phyloP scores from a whole-genome alignment of 257 asterid species.

The Solanum neorickii region DNA sequence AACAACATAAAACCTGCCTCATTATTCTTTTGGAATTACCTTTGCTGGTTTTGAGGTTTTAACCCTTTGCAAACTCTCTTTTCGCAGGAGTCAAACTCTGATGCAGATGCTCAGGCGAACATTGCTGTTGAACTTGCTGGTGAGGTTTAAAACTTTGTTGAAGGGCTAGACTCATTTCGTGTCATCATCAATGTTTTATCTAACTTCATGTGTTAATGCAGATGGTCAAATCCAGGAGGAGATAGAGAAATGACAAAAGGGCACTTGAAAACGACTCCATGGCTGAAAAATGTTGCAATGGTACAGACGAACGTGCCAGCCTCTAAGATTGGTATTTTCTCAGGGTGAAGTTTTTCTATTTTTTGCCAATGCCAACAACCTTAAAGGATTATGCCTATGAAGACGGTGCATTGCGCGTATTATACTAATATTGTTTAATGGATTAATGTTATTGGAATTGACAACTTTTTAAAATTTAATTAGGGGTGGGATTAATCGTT shows the following conservation, averaged over 20 bases:
- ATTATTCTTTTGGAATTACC: background rate
- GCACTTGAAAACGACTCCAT: background rate
- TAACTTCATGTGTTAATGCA: conserved; percentile 9
- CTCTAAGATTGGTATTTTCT: background rate
- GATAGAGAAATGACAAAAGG: conserved; percentile 26
- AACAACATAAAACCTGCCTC: background rate
- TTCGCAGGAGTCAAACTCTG: conserved; percentile 65
- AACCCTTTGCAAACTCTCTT: background rate
- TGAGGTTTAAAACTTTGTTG: conserved; percentile 9
- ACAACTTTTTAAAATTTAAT: background rate
- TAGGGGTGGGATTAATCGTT: background rate
- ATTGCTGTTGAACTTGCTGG: conserved; percentile 82
- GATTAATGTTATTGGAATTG: background rate
- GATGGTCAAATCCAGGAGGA: conserved; percentile 76
- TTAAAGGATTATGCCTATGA: background rate
- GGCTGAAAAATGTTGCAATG: background rate
- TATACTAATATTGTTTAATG: background rate
- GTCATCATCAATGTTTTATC: background rate
- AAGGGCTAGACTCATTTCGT: background rate
- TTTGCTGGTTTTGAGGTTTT: background rate
- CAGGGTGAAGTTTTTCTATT: background rate
- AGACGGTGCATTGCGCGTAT: background rate
- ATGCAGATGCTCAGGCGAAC: conserved; percentile 93
- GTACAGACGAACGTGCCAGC: background rate
- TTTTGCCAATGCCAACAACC: background rate